Base-by-base conservation (phyloP, 2,329 filamentous ascomycete genomes). In the Septoria petroselini region DNA sequence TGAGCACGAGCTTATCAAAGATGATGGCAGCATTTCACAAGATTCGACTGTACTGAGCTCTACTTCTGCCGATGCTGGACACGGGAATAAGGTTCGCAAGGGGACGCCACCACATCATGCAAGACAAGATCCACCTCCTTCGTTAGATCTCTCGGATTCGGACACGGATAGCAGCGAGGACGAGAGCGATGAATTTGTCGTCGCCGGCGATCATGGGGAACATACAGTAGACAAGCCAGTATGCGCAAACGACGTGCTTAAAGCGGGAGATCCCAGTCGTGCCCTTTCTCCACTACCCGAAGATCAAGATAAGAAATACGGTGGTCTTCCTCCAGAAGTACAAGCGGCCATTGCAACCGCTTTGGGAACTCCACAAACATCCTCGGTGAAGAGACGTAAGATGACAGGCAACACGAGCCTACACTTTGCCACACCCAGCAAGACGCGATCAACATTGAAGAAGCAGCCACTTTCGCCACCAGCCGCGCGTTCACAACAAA, bases 351-450 rank as follows among this genome's bases (percentile, higher is more conserved):
- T 53, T 25, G 34, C 43, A 4, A 33, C 19, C 18, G 46, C 50
- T 18, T 43, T 25, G 30, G 49, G 27, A 9, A 18, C 41, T 9
- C 37, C 45, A 14, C 34, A 25, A n/a, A 23, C 45, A 18, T 15
- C 39, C 7, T 48, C 54, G 4, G 29, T 40, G 17, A 43, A 41
- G 51, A 64, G 61, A 47, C 61, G 64, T 2, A 66, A 64, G 49
- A 62, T 61, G 53, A 69, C 66, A 2, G 65, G 65, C 7, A 58
- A 50, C 19, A 66, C 55, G 7, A 67, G 63, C 33, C 62, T 62
- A 42, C 67, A 68, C 51, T 68, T 68, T 41, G 52, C 59, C 2
- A 54, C 48, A 14, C 30, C 35, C 7, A 25, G 38, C 12, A 41
- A 25, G 19, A 11, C 19, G 31, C 30, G 5, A 14, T 12, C 9